These are phyloP conservation scores for Fereydounia khargensis DNA, from an alignment of 1,284 basidiomycete genomes.

Conservation along the genomic window DNA sequence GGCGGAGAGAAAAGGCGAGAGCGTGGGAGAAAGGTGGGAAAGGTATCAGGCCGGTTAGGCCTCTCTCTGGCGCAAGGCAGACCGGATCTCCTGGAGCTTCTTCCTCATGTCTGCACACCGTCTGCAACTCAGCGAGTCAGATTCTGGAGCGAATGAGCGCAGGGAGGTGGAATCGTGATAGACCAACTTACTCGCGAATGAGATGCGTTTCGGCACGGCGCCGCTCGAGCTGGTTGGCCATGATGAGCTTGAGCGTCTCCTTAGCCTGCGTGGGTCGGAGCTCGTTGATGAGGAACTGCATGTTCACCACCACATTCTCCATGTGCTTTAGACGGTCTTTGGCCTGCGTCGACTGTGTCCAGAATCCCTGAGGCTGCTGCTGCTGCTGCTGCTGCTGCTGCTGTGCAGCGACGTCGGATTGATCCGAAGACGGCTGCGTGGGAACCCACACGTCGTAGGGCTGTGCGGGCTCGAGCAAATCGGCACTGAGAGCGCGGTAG, in stretches of 20 bases:
- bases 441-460: slow-evolving; percentile 43
- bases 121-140: no score
- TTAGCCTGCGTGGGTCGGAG: slow-evolving; percentile 47
- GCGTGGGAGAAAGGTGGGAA: no score
- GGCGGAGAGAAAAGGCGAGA: no score
- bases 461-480: slow-evolving; percentile 42
- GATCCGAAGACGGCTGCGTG: slow-evolving; percentile 2
- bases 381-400: slow-evolving; percentile 21
- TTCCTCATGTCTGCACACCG: slow-evolving; percentile 1
- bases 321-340: slow-evolving; percentile 47
- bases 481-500: slow-evolving; percentile 40
- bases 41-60: neutral
- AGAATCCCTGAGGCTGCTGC: slow-evolving; percentile 18
- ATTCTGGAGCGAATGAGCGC: no score
- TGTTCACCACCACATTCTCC: slow-evolving; percentile 51
- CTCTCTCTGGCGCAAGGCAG: neutral
- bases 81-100: neutral
- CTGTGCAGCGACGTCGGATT: neutral
- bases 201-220: slow-evolving; percentile 33
- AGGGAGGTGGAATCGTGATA: no score
- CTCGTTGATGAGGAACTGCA: slow-evolving; percentile 52
- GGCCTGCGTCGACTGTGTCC: slow-evolving; percentile 34
- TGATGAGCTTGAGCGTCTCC: slow-evolving; percentile 38
- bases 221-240: slow-evolving; percentile 41
- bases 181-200: slow-evolving; percentile 35